Evolutionary conservation across 2,329 filamentous ascomycete genomes (phyloP), one percentile per base, ranked within the genome.

Genomic region (Curvularia sp.): DNA sequence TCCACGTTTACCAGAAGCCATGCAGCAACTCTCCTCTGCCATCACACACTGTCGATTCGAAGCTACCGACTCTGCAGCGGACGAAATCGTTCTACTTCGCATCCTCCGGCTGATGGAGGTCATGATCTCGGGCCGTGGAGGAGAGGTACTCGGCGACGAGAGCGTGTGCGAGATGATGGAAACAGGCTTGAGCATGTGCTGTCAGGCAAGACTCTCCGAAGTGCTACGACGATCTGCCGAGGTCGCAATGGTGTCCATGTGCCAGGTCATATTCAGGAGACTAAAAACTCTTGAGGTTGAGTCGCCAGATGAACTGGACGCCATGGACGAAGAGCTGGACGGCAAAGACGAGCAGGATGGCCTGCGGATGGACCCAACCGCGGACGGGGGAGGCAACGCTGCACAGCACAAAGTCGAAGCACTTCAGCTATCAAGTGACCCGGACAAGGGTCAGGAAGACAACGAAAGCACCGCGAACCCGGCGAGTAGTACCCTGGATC

Each of bases 161-260:
- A 98, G 94, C 73, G 93, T 99, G 10, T 99, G 96, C 75, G 93
- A 97, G 76, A 98, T 99, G 93, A 98, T 99, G 94, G 95, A 97
- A 76, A 94, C 93, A 1, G 95, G 94, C 1, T 79, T 99, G 65
- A 97, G 93, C 73, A 98, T 99, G 82, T 99, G 95, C 81, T 99
- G 94, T 63, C 93, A 98, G 73, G 87, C 91, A 54, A 87, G 94
- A 54, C 88, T 98, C 60, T 97, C 93, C 9, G 93, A 97, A 69
- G 88, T 98, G 3, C 81, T 99, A 53, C 87, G 94, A 63, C 86
- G 93, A 63, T 96, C 93, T 19, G 95, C 95, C 1, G 95, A 99
- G 78, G 95, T 96, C 72, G 90, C 93, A 53, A 97, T 99, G 93
- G 92, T 98, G 45, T 92, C 92, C 66, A 99, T 99, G 95, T 98